Percentiles rank a stretch among this genome's conserved stretches.
phyloP scores from a whole-genome alignment of 352 stramenopile genomes.

The Phytopythium sindhum region DNA sequence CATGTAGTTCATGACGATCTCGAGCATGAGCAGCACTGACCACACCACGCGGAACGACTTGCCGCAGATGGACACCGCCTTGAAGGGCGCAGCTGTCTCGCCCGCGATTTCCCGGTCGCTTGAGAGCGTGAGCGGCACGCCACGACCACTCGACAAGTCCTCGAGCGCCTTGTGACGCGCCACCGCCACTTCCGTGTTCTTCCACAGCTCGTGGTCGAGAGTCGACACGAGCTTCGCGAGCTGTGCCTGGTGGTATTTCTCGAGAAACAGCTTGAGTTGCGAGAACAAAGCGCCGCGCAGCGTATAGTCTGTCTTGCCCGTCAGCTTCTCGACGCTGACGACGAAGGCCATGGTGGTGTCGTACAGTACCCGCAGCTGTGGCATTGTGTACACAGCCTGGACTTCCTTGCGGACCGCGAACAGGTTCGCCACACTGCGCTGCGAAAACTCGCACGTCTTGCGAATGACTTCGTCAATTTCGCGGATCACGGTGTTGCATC shows the following conservation, averaged over 20 bases:
- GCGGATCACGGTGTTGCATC: slow-evolving; percentile 67
- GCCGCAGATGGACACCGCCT: slow-evolving; percentile 88
- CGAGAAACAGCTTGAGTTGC: slow-evolving; percentile 94
- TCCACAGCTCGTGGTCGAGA: slow-evolving; percentile 94
- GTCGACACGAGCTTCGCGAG: slow-evolving; percentile 92
- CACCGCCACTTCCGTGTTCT: slow-evolving; percentile 91
- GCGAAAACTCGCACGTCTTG: slow-evolving; percentile 85
- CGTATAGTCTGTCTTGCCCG: slow-evolving; percentile 89
- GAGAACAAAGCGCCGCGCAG: slow-evolving; percentile 91
- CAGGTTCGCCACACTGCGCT: slow-evolving; percentile 83
- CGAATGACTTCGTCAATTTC: slow-evolving; percentile 83
- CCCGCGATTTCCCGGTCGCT: slow-evolving; percentile 62
- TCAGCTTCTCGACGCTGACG: slow-evolving; percentile 89
- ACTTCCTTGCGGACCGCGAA: slow-evolving; percentile 88
- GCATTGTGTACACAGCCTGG: slow-evolving; percentile 85
- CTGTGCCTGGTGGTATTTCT: slow-evolving; percentile 92
- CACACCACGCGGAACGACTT: slow-evolving; percentile 94
- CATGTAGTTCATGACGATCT: slow-evolving; percentile 96
- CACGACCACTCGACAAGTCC: slow-evolving; percentile 89
- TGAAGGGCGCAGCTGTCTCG: slow-evolving; percentile 65
- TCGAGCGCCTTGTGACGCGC: slow-evolving; percentile 88
- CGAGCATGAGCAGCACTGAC: slow-evolving; percentile 93
- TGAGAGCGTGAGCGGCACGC: slow-evolving; percentile 69
- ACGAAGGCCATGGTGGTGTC: slow-evolving; percentile 93
- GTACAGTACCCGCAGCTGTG: slow-evolving; percentile 94